A percentile compares a stretch with the other conserved stretches of the same genome.
Evolutionary conservation across 208 protist species (phyloP).

Genomic region (Leptomonas seymouri): DNA sequence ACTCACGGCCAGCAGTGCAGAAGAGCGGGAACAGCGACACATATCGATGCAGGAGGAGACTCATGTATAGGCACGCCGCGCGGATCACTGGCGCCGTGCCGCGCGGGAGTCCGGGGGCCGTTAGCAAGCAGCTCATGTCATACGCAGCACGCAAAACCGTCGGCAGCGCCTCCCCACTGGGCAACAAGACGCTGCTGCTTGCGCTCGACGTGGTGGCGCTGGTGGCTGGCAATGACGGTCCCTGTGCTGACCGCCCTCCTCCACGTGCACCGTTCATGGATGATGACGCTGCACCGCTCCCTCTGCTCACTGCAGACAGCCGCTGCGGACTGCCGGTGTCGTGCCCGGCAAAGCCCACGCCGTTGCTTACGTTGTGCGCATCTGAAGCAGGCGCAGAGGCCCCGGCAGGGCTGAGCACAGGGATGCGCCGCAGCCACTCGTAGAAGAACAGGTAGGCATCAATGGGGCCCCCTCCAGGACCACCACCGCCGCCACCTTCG

Average conservation of each 20-base stretch:
- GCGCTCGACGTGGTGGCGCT: not conserved
- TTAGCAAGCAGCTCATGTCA: slow-evolving; percentile 53
- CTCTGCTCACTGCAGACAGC: not conserved
- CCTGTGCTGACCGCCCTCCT: not conserved
- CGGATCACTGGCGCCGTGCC: slow-evolving; percentile 35
- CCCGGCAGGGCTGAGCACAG: slow-evolving; percentile 9
- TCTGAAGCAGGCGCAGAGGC: no score
- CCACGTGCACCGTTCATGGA: not conserved
- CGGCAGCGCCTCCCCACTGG: slow-evolving; percentile 50
- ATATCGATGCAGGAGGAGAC: slow-evolving; percentile 69
- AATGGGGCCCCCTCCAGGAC: slow-evolving; percentile 29
- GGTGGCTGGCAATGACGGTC: no score
- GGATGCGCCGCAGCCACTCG: slow-evolving; percentile 63
- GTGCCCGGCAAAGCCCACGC: not conserved
- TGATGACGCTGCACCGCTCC: not conserved
- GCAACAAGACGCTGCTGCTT: slow-evolving; percentile 32
- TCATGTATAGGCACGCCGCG: slow-evolving; percentile 65
- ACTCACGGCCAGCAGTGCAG: slow-evolving; percentile 28
- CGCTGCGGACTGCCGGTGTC: not conserved
- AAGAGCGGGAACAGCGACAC: slow-evolving; percentile 77
- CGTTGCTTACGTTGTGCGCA: not conserved
- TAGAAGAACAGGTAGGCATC: slow-evolving; percentile 67
- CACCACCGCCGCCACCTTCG: slow-evolving; percentile 8
- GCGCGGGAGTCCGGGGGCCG: slow-evolving; percentile 41
- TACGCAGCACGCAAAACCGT: slow-evolving; percentile 72